Base-by-base conservation (phyloP, 768 basidiomycete genomes). In the Xerocomus potaroensis region DNA sequence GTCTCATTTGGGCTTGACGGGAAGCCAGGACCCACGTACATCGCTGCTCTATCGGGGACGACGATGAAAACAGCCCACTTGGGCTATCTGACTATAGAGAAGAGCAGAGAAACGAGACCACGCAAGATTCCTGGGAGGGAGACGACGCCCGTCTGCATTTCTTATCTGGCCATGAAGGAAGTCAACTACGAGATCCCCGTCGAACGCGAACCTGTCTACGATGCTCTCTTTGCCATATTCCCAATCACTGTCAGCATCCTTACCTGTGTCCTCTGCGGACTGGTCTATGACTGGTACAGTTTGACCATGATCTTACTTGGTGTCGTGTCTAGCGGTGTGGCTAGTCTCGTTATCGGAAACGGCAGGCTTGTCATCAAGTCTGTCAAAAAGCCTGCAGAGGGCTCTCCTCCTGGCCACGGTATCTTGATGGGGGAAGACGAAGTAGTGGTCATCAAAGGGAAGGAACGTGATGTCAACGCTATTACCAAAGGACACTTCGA, bases 281-380 rank as follows among this genome's bases (percentile, higher is more conserved):
- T 64, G 8, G 49, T 47, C 26, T 43, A 39, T 4, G 69, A 69
- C 41, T 67, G 67, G 64, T 66, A 42, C 40, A 61, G 54, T 35
- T 66, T 61, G 33, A 53, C 65, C 15, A 60, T 62, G 57, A 64
- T 68, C 22, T 45, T 63, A 5, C 50, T 64, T 2, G 65, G 68
- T 1, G 59, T 67, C 34, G 14, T 66, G 26, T 49, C 59, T 10
- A 59, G 55, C 40, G 65, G 65, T 5, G 11, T 63, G n/a, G 47
- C 64, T 16, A 63, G 58, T 24, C 52, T 57, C 4, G 48, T 57
- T 11, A 47, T 60, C 3, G 65, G 66, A 6, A 55, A 56, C 1
- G 67, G 58, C 30, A 50, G 46, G 15, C 41, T 67, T 21, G 29
- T 38, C 1, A 51, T 69, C 34, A 53, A 36, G 16, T 43, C 50